Evolutionary conservation across 2,329 filamentous ascomycete species (phyloP).

Genomic region (Lasiodiplodia sp.): DNA sequence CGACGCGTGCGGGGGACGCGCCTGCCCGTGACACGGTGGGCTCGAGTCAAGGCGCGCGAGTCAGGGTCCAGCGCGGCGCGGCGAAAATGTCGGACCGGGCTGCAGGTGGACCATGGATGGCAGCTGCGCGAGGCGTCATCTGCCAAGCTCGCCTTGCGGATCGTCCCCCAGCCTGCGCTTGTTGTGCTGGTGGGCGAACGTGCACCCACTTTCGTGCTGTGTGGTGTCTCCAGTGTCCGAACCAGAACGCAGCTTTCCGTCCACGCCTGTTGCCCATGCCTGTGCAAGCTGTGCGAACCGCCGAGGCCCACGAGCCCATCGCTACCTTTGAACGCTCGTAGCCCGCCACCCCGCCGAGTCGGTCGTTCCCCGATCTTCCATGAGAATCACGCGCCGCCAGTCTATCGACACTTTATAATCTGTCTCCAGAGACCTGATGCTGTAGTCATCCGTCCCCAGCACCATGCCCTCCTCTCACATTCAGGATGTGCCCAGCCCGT

Average conservation of each 20-base stretch:
- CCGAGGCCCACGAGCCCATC: conserved; percentile 19
- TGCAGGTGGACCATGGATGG: neutral
- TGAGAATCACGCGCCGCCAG: conserved; percentile 12
- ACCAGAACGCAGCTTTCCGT: neutral
- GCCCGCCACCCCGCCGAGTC: conserved; percentile 25
- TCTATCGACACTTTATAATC: conserved; percentile 8
- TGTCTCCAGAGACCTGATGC: conserved; percentile 23
- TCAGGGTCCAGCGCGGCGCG: neutral
- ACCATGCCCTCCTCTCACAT: conserved; percentile 34
- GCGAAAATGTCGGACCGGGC: conserved; percentile 4
- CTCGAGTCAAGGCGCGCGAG: conserved; percentile 3
- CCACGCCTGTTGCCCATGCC: conserved; percentile 19
- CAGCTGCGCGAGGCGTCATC: conserved; percentile 20
- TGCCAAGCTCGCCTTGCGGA: conserved; percentile 18
- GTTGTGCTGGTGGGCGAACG: conserved; percentile 16
- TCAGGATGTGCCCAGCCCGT: conserved; percentile 39
- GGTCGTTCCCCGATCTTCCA: conserved; percentile 19
- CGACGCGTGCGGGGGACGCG: conserved; percentile 23
- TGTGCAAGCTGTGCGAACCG: conserved; percentile 10
- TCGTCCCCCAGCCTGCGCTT: conserved; percentile 8
- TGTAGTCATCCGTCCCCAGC: conserved; percentile 7
- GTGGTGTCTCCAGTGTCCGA: neutral
- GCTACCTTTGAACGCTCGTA: conserved; percentile 5
- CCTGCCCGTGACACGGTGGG: neutral
- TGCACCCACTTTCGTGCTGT: conserved; percentile 25